Base-by-base conservation (phyloP, 2,329 filamentous ascomycete genomes). In the Ascochyta rabiei region DNA sequence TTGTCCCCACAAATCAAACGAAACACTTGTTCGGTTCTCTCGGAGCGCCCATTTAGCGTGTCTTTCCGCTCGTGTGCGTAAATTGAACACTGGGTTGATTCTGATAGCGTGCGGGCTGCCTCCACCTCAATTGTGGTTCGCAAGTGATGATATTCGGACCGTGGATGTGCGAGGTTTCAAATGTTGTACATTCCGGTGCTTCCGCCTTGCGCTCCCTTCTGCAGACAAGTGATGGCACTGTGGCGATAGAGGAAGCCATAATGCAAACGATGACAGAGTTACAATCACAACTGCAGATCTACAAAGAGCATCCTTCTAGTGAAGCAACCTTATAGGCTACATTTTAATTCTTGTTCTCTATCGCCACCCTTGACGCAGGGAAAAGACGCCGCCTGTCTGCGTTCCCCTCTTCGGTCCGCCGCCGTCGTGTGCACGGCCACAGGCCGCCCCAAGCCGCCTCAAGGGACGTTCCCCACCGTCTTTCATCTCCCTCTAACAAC, bases 391-490 rank as follows among this genome's bases (percentile, higher is more conserved):
- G 48, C 44, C 51, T 42, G 37, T 41, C 23, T 50, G 37, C 15
- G 41, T 42, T 47, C 35, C 45, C 35, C 35, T 50, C 41, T 43
- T 43, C 37, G 42, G 37, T 49, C 35, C 47, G 37, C 39, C 42
- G 37, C 52, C 52, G 37, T 35, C 52, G 37, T 35, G 16, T 34
- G 46, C 52, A 54, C 52, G 52, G 52, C 52, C 53, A 51, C 42
- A 41, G 35, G 39, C 45, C 39, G 34, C 24, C 31, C 16, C 49
- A 41, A 34, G 39, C 45, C 39, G 34, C 24, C 31, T 21, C 49
- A 33, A 18, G 24, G 24, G 31, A 40, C 41, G 26, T 21, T 48
- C 41, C 38, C 40, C 35, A 55, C 41, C 37, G n/a, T 19, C 26
- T 37, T 15, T 21, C 37, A 26, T 55, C 23, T 15, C 19, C 40